These are phyloP conservation scores for Aaosphaeria pasadenensis DNA, from an alignment of 2,329 filamentous ascomycete genomes.

Conservation along the genomic window DNA sequence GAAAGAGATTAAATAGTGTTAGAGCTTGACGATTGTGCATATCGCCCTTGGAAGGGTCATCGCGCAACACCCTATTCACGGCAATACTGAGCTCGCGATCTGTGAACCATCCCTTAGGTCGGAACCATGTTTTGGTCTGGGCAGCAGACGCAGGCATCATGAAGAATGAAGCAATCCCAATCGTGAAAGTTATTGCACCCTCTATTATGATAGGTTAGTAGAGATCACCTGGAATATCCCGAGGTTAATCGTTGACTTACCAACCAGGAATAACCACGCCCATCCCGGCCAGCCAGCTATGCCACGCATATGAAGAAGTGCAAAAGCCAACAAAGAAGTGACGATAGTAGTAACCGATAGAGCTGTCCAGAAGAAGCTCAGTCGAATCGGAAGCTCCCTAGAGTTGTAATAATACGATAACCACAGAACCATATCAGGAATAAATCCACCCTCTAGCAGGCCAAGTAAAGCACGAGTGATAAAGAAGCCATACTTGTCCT, in stretches of 20 bases:
- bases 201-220: conserved; percentile 39
- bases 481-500: conserved; percentile 38
- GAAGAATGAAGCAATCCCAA: conserved; percentile 54
- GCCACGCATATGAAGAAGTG: conserved; percentile 38
- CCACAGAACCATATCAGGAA: conserved; percentile 44
- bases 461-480: conserved; percentile 37
- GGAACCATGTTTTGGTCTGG: conserved; percentile 56
- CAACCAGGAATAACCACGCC: conserved; percentile 46
- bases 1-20: conserved; percentile 14
- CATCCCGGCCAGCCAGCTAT: conserved; percentile 41
- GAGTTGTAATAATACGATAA: conserved; percentile 65
- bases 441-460: conserved; percentile 48
- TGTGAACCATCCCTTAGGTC: conserved; percentile 59
- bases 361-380: conserved; percentile 41
- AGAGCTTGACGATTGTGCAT: conserved; percentile 45
- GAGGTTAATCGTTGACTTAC: conserved; percentile 14
- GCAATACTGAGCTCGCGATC: conserved; percentile 60
- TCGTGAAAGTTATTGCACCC: conserved; percentile 51
- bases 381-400: conserved; percentile 37
- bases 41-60: conserved; percentile 54
- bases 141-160: conserved; percentile 50
- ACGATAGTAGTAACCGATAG: conserved; percentile 29
- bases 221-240: neutral
- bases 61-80: conserved; percentile 59
- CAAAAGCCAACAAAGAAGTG: conserved; percentile 33